phyloP scores from a whole-genome alignment of 2,329 filamentous ascomycete species.

The Penicillium sp. region DNA sequence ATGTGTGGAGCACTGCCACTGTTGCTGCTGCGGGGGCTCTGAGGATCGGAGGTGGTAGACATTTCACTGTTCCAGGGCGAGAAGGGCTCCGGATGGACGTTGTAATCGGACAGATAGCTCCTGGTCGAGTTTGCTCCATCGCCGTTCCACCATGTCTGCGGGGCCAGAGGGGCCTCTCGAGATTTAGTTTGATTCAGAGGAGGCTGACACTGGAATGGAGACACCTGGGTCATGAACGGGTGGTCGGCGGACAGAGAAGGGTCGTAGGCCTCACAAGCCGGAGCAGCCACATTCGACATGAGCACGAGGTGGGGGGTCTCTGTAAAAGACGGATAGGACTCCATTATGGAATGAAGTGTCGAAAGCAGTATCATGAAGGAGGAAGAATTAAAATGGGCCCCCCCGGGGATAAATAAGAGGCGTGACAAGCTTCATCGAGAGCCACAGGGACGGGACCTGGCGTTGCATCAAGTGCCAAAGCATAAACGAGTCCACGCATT shows the following conservation, averaged over 20 bases:
- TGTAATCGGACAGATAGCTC: slow-evolving; percentile 8
- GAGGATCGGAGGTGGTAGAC: slow-evolving; percentile 24
- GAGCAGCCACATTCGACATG: slow-evolving; percentile 1
- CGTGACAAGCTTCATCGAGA: slow-evolving; percentile 3
- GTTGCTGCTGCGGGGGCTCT: slow-evolving; percentile 24
- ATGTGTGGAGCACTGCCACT: slow-evolving; percentile 13
- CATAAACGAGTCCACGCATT: not conserved
- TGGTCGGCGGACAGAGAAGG: slow-evolving; percentile 10
- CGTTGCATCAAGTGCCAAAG: slow-evolving; percentile 10
- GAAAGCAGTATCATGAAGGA: no score
- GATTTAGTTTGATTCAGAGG: slow-evolving; percentile 6
- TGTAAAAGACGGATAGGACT: slow-evolving; percentile 12
- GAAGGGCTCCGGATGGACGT: slow-evolving; percentile 10
- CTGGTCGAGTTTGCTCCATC: not conserved
- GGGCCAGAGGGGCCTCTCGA: not conserved
- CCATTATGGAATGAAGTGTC: slow-evolving; percentile 5
- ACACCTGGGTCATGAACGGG: slow-evolving; percentile 8
- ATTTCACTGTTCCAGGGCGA: slow-evolving; percentile 22
- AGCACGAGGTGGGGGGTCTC: slow-evolving; percentile 10
- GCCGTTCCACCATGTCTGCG: slow-evolving; percentile 12
- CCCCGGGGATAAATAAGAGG: slow-evolving; percentile 10
- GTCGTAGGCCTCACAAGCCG: slow-evolving; percentile 5
- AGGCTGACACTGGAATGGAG: slow-evolving; percentile 11
- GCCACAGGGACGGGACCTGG: slow-evolving; percentile 4
- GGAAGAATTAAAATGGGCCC: slow-evolving; percentile 1